Conservation (phyloP, 192 early-diverging fungal genomes). For the Coemansia sp. region DNA sequence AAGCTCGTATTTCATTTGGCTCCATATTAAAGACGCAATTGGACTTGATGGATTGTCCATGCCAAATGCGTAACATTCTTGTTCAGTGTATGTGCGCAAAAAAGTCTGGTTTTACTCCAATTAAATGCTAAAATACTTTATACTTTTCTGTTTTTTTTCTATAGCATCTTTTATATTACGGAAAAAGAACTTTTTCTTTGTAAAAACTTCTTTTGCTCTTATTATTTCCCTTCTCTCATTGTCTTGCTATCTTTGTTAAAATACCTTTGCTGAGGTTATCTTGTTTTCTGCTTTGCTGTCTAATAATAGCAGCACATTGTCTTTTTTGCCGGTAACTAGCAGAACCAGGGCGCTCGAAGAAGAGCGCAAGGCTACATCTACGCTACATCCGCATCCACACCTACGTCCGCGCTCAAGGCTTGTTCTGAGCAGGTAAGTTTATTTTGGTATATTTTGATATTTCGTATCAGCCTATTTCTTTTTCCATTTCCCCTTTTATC, state of each 20-base stretch:
- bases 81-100: conserved; percentile 2
- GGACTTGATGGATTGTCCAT: neutral
- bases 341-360: neutral
- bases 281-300: neutral
- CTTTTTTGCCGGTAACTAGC: conserved; percentile 1
- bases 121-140: conserved; percentile 7
- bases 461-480: neutral
- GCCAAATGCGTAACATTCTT: neutral
- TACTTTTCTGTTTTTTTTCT: conserved; percentile 12
- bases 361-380: neutral
- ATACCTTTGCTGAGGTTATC: neutral
- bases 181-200: neutral
- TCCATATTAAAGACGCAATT: conserved; percentile 1
- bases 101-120: conserved; percentile 8
- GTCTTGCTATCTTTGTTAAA: conserved; percentile 3
- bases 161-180: conserved; percentile 5
- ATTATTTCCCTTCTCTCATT: neutral
- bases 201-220: neutral
- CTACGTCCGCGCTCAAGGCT: no score
- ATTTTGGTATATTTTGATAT: neutral
- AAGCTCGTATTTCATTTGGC: conserved; percentile 5
- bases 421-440: conserved; percentile 1
- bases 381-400: neutral
- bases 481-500: neutral
- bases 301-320: neutral